A percentile compares a stretch with the other conserved stretches of the same genome.
These are phyloP conservation scores for Diaporthe vaccinii DNA, from an alignment of 2,329 filamentous ascomycete species.

Conservation along the genomic window DNA sequence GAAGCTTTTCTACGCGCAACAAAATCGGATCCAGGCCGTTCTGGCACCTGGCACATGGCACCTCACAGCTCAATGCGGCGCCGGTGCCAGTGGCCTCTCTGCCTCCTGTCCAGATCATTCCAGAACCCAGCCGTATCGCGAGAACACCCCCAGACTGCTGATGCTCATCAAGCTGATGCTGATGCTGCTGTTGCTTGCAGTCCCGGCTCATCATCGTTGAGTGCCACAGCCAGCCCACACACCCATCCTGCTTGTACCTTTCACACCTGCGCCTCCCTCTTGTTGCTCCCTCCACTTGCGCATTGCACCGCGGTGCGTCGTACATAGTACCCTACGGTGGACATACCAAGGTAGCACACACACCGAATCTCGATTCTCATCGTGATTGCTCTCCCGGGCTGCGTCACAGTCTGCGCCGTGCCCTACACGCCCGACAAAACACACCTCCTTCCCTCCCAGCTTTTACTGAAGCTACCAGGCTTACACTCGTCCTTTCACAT, in stretches of 20 bases:
- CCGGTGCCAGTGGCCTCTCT: slow-evolving; percentile 2
- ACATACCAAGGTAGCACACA: background rate
- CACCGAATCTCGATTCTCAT: slow-evolving; percentile 38
- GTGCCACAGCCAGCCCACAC: background rate
- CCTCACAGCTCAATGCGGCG: background rate
- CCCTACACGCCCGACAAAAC: slow-evolving; percentile 21
- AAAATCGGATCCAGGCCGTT: slow-evolving; percentile 22
- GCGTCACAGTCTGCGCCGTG: slow-evolving; percentile 31
- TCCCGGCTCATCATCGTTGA: background rate
- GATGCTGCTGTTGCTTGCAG: background rate
- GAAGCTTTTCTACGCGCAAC: slow-evolving; percentile 6
- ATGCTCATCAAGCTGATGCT: background rate
- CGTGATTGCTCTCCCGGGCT: slow-evolving; percentile 34
- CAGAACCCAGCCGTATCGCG: slow-evolving; percentile 1
- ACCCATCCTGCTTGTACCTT: slow-evolving; percentile 3
- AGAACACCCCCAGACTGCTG: background rate
- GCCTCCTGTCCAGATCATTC: slow-evolving; percentile 6
- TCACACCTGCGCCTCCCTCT: background rate
- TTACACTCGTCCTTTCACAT: background rate
- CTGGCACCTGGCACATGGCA: slow-evolving; percentile 22
- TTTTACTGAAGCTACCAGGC: background rate
- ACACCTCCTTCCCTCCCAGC: background rate
- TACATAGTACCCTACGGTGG: background rate
- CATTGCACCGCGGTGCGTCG: background rate
- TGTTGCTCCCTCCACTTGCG: no score